Conservation (phyloP, 768 basidiomycete genomes). For the Panaeolus papilionaceus region DNA sequence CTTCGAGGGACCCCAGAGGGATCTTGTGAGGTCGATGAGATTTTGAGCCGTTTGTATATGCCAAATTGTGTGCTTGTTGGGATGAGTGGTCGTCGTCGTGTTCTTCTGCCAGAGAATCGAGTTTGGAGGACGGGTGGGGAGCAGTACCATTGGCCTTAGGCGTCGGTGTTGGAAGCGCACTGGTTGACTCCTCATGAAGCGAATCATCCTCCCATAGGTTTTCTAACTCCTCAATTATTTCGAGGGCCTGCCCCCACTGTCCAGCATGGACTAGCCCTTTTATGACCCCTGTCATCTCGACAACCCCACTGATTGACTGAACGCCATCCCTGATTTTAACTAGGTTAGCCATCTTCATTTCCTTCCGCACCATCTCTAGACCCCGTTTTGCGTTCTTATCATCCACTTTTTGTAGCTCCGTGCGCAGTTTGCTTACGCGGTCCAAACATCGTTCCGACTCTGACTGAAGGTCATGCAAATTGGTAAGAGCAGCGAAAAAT, state of each 20-base stretch:
- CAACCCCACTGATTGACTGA: conserved; percentile 68
- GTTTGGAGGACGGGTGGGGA: neutral
- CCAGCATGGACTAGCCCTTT: conserved; percentile 79
- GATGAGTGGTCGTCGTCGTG: conserved; percentile 26
- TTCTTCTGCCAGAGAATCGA: conserved; percentile 39
- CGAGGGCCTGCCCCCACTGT: conserved; percentile 88
- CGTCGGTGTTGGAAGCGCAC: conserved; percentile 7
- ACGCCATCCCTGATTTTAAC: conserved; percentile 65
- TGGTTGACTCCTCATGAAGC: neutral
- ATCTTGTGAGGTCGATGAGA: conserved; percentile 40
- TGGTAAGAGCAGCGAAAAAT: conserved; percentile 96
- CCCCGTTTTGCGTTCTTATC: conserved; percentile 80
- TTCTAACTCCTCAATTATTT: conserved; percentile 72
- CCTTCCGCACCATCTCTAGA: conserved; percentile 71
- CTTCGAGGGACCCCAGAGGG: conserved; percentile 70
- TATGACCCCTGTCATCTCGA: conserved; percentile 79
- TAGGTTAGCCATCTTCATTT: conserved; percentile 68
- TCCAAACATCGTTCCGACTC: conserved; percentile 85
- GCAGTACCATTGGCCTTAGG: neutral
- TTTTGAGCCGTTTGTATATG: conserved; percentile 21
- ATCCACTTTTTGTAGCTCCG: conserved; percentile 77
- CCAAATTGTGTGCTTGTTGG: conserved; percentile 8
- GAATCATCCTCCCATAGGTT: conserved; percentile 53
- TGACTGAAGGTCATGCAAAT: conserved; percentile 90
- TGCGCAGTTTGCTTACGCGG: conserved; percentile 75